Evolutionary conservation across 2,329 filamentous ascomycete species (phyloP), one percentile per base, ranked within the genome.

Genomic region (Hypoxylon sp.): DNA sequence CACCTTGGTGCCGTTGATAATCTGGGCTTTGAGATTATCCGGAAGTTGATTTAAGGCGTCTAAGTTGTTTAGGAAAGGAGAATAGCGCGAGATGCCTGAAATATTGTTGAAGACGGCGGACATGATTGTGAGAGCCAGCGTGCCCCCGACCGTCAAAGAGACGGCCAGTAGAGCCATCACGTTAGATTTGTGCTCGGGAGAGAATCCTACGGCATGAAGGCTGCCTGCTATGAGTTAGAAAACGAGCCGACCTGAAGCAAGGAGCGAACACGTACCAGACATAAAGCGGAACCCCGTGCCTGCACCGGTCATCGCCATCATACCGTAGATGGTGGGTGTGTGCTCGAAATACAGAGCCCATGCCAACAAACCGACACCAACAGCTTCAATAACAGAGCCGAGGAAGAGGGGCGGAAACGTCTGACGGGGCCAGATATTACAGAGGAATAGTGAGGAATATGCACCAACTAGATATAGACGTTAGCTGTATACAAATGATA

Each of bases 251-350:
- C 18, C 8, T n/a, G 0, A 16, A 14, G 4, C 16, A 40, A 40
- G n/a, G 28, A 18, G 5, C 6, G 20, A 11, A 51, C 30, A 65
- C 49, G 51, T 71, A 60, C 76, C 72, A 4, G 87, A 87, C 84
- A 91, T 91, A 71, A 90, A 84, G n/a, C 88, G 82, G 11, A 90
- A 75, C 0, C 88, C 89, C 0, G 85, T 87, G 0, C 90, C 89
- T 0, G 82, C 82, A 1, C 89, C 89, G 0, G 87, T 82, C 1
- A 92, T 75, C 0, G 84, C 88, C 79, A 92, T 87, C 83, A 91
- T 91, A 24, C 85, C 88, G 68, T 87, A 90, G 20, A 91, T 83
- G 6, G 85, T 75, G 0, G 79, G 73, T 0, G 79, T 77, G 50
- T 85, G 77, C 0, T 84, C 81, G 0, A 75, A 77, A 3, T 82